phyloP scores from a whole-genome alignment of 768 basidiomycete species.

The Xerocomellus chrysenteron region DNA sequence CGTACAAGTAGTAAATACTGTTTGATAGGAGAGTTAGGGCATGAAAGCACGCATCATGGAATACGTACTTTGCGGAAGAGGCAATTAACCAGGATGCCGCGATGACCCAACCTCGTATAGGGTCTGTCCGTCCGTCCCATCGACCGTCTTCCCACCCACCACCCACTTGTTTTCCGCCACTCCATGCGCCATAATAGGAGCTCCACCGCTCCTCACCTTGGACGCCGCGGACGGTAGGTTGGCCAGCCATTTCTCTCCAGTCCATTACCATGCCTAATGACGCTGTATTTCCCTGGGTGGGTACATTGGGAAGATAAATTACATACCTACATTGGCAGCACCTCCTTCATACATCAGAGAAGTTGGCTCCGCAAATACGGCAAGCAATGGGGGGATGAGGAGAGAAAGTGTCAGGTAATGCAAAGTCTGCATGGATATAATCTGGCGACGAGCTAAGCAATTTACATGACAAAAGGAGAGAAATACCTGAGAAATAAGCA shows the following conservation, averaged over 20 bases:
- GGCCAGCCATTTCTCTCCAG: conserved; percentile 94
- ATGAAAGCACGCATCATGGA: conserved; percentile 1
- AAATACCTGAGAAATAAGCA: conserved; percentile 81
- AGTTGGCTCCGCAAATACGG: conserved; percentile 68
- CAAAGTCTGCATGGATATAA: conserved; percentile 87
- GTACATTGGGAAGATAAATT: background rate
- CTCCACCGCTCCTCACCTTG: conserved; percentile 66
- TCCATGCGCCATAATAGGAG: conserved; percentile 74
- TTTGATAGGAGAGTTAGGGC: conserved; percentile 10
- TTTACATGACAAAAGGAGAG: background rate
- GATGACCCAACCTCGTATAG: conserved; percentile 86
- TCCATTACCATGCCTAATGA: conserved; percentile 86
- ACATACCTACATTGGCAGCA: conserved; percentile 72
- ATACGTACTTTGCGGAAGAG: conserved; percentile 79
- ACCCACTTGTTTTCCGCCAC: conserved; percentile 74
- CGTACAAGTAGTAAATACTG: conserved; percentile 79
- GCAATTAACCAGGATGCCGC: conserved; percentile 84
- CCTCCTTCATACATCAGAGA: conserved; percentile 76
- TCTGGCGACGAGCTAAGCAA: conserved; percentile 47
- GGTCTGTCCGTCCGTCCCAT: conserved; percentile 74
- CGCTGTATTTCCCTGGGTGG: conserved; percentile 1
- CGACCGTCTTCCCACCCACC: conserved; percentile 45
- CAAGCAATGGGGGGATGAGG: conserved; percentile 77
- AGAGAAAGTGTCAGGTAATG: conserved; percentile 91
- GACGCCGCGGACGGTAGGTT: conserved; percentile 68